Evolutionary conservation across 83 land plant genomes (phyloP).

Genomic region (Diphasiastrum complanatum): DNA sequence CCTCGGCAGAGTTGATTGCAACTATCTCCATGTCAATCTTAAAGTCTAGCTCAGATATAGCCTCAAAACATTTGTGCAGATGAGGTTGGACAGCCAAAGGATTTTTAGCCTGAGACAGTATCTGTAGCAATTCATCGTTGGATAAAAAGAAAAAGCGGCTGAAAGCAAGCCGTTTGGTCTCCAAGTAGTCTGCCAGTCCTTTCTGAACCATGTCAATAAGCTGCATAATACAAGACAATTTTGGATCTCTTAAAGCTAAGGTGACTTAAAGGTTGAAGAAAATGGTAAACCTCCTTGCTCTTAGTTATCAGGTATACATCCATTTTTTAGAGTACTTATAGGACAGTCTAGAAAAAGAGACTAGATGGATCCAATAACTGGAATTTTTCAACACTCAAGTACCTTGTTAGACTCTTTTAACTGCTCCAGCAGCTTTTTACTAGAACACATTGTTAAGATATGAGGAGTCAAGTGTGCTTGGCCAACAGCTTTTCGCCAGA

Average conservation of each 20-base stretch:
- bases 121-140: conserved; percentile 41
- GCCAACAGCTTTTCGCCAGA: conserved; percentile 30
- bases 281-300: too few species aligned
- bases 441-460: conserved; percentile 34
- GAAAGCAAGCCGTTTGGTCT: conserved; percentile 37
- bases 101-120: conserved; percentile 39
- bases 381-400: not conserved
- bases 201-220: conserved; percentile 38
- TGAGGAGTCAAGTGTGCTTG: conserved; percentile 26
- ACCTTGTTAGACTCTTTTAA: conserved; percentile 38
- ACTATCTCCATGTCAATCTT: conserved; percentile 29
- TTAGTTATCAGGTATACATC: not conserved
- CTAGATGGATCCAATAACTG: too few species aligned
- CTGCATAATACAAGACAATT: conserved; percentile 9
- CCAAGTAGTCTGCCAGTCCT: conserved; percentile 39
- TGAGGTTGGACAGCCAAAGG: conserved; percentile 44
- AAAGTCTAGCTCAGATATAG: conserved; percentile 32
- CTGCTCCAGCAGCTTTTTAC: conserved; percentile 32
- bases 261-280: too few species aligned
- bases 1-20: conserved; percentile 37
- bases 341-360: too few species aligned
- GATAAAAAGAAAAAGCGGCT: conserved; percentile 39
- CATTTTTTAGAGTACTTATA: not conserved
- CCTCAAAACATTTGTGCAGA: conserved; percentile 40
- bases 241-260: too few species aligned